Percentiles rank a stretch among this genome's conserved stretches.
These are phyloP conservation scores for Dichotomopilus funicola DNA, from an alignment of 2,329 filamentous ascomycete species.

Conservation along the genomic window DNA sequence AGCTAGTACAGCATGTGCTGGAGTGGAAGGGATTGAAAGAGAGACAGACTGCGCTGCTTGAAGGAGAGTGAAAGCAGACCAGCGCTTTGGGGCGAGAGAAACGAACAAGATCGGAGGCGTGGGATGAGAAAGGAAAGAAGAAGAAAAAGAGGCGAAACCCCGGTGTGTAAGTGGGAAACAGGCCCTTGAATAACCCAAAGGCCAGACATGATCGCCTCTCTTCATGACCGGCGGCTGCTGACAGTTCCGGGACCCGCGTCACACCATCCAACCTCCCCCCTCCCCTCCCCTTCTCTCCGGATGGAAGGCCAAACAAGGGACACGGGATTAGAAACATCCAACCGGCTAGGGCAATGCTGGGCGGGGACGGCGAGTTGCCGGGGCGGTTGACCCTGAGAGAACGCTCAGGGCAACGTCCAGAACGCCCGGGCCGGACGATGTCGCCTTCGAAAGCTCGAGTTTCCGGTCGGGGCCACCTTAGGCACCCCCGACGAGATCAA, in stretches of 20 bases:
- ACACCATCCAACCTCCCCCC: not conserved
- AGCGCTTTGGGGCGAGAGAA: constrained; percentile 37
- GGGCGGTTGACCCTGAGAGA: not conserved
- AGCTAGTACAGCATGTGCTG: constrained; percentile 1
- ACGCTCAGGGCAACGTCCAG: constrained; percentile 12
- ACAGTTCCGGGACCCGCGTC: constrained; percentile 24
- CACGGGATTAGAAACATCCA: constrained; percentile 3
- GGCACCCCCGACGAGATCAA: not conserved
- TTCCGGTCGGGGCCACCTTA: constrained; percentile 3
- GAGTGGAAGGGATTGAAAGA: constrained; percentile 14
- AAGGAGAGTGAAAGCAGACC: constrained; percentile 40
- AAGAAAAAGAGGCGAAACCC: constrained; percentile 10
- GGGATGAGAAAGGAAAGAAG: constrained; percentile 16
- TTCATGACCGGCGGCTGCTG: constrained; percentile 21
- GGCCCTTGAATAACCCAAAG: constrained; percentile 22
- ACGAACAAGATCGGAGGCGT: constrained; percentile 26
- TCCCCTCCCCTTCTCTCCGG: not conserved
- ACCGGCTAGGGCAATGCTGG: not conserved
- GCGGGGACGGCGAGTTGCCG: constrained; percentile 1
- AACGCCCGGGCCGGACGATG: not conserved
- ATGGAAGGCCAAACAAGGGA: constrained; percentile 1
- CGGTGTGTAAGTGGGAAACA: constrained; percentile 18
- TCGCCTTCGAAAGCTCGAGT: constrained; percentile 4
- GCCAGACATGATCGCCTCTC: constrained; percentile 20
- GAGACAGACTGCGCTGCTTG: constrained; percentile 25